Conservation (phyloP, 805 yeast genomes). For the Candida insectalens region DNA sequence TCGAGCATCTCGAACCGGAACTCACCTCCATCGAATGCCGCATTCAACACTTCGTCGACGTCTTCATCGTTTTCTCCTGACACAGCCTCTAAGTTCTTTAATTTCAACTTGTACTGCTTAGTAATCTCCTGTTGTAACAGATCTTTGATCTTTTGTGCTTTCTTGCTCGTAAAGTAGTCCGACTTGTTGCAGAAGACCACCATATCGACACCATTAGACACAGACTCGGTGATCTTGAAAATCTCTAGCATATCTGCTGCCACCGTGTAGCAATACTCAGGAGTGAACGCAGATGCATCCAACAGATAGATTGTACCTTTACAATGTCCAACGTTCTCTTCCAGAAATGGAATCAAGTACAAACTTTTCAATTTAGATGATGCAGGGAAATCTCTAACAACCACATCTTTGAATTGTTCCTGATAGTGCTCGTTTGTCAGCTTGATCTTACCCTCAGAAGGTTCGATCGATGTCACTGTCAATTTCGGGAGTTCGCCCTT, state of each 20-base stretch:
- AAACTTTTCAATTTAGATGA: conserved; percentile 61
- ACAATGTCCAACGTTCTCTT: conserved; percentile 31
- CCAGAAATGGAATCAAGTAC: conserved; percentile 37
- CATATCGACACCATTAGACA: conserved; percentile 62
- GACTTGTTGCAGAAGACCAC: conserved; percentile 76
- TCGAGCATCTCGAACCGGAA: conserved; percentile 66
- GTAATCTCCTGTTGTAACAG: conserved; percentile 58
- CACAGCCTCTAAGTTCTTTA: conserved; percentile 26
- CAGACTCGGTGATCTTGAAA: conserved; percentile 49
- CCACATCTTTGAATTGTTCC: conserved; percentile 27
- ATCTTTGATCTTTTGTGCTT: conserved; percentile 48
- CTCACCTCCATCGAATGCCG: conserved; percentile 29
- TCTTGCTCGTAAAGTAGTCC: conserved; percentile 78
- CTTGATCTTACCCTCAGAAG: conserved; percentile 28
- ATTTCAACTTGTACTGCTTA: conserved; percentile 38
- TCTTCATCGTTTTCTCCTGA: conserved; percentile 17
- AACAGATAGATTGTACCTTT: conserved; percentile 67
- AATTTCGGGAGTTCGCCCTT: conserved; percentile 11
- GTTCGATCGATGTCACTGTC: conserved; percentile 44
- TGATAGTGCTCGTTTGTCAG: conserved; percentile 21
- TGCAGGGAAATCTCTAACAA: conserved; percentile 82
- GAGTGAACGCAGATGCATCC: conserved; percentile 58
- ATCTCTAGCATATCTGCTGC: conserved; percentile 53
- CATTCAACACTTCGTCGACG: conserved; percentile 29
- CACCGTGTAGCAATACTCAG: conserved; percentile 37